Evolutionary conservation across 441 rosid genomes (phyloP).

Genomic region (Hura crepitans): DNA sequence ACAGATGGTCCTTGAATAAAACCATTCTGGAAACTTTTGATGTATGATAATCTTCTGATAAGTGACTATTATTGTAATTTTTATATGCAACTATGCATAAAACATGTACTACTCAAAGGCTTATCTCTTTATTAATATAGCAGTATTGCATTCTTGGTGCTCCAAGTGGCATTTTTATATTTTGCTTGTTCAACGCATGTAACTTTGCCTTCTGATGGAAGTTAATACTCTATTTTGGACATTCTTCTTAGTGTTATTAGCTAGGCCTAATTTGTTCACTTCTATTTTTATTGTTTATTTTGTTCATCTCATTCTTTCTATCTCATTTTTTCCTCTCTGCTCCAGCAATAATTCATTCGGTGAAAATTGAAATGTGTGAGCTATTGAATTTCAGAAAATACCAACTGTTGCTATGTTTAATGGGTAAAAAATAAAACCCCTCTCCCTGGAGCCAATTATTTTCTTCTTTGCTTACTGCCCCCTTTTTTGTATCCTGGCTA

Average conservation of each 20-base stretch:
- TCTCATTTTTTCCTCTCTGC: background rate
- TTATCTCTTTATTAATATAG: background rate
- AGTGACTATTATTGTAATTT: too few species aligned
- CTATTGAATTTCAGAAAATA: background rate
- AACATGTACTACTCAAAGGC: background rate
- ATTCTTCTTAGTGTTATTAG: background rate
- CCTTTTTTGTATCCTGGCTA: slow-evolving; percentile 26
- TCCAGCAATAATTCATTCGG: background rate
- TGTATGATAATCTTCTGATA: background rate
- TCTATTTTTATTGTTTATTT: background rate
- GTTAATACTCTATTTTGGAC: background rate
- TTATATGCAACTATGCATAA: background rate
- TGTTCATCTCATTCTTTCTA: too few species aligned
- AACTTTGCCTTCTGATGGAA: background rate
- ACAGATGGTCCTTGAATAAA: background rate
- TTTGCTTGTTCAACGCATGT: background rate
- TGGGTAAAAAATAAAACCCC: background rate
- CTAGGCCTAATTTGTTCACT: background rate
- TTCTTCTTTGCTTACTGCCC: background rate
- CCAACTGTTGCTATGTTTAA: background rate
- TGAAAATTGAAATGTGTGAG: background rate
- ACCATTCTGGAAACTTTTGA: too few species aligned
- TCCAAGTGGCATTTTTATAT: background rate
- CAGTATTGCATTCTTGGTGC: background rate
- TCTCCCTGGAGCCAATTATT: background rate